Base-by-base conservation (phyloP, 768 basidiomycete species). In the Leccinum boreale region DNA sequence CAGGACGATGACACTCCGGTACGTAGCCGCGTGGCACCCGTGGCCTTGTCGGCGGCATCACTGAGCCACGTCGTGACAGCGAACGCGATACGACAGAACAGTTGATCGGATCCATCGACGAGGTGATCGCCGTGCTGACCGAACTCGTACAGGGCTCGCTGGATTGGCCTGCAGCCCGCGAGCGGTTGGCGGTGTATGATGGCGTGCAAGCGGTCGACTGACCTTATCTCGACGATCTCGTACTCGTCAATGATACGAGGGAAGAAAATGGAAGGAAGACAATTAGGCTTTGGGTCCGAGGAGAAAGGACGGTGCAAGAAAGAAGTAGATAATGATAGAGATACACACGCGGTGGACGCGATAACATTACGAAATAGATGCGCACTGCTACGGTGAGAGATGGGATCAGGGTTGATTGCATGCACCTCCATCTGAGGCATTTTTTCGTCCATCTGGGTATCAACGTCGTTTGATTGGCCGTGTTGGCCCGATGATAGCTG, bases 31-130 rank as follows among this genome's bases (percentile, higher is more conserved):
- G 17, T 14, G 26, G 28, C 24, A 26, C 11, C 42, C 24, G 12
- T 48, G 31, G 28, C 10, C 10, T 29, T n/a, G 21, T 53, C 1
- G 24, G 5, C 9, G 24, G 46, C 21, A 21, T 19, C n/a, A 23
- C 62, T 63, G 50, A 67, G n/a, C 5, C 24, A 14, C 14, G 5
- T 5, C 21, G 2, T 12, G 5, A 56, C 64, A 94, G 94, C 58
- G 96, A 99, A 74, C 89, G 95, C 47, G 96, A 98, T 73, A 94
- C 94, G 50, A 98, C 90, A 49, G 83, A 88, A 57, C 97, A 98
- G 72, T 78, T 91, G 57, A 98, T 98, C 69, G 96, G 94, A 15
- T 68, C 81, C 50, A 86, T 96, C 61, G 94, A 98, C 75, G 86
- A 92, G 48, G 95, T 98, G 58, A 86, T 96, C 64, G 77, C 77